Percentiles rank a stretch among this genome's conserved stretches.
phyloP scores from a whole-genome alignment of 306 rosid genomes.

The Cicer pinnatifidum region DNA sequence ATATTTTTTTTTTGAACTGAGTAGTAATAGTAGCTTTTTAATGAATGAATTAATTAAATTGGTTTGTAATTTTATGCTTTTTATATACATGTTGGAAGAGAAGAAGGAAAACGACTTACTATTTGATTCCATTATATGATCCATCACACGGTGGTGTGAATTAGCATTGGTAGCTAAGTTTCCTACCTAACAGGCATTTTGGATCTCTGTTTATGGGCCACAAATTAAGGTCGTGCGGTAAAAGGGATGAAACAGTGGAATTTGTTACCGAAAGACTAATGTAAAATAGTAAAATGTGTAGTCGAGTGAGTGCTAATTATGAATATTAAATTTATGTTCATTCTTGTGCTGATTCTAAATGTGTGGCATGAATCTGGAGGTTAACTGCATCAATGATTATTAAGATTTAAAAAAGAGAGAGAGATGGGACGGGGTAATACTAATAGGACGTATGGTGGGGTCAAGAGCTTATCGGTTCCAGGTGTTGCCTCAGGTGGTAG shows the following conservation, averaged over 20 bases:
- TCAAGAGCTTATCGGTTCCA: conserved; percentile 85
- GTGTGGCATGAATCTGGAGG: conserved; percentile 56
- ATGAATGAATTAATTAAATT: conserved; percentile 4
- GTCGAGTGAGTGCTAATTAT: no score
- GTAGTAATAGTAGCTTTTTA: conserved; percentile 37
- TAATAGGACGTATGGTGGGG: conserved; percentile 65
- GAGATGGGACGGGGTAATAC: neutral
- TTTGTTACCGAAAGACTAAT: conserved; percentile 18
- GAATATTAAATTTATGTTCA: conserved; percentile 37
- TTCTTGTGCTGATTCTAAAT: conserved; percentile 49
- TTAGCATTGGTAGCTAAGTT: conserved; percentile 46
- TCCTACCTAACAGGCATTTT: conserved; percentile 61
- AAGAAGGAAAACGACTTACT: conserved; percentile 47
- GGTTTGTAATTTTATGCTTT: conserved; percentile 47
- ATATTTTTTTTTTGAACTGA: conserved; percentile 42
- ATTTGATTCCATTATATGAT: conserved; percentile 16
- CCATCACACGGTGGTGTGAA: conserved; percentile 47
- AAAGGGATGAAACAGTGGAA: conserved; percentile 58
- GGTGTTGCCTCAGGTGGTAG: conserved; percentile 91
- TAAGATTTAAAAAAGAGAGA: conserved; percentile 42
- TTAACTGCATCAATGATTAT: conserved; percentile 80
- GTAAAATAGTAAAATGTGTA: neutral
- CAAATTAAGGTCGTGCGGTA: conserved; percentile 45
- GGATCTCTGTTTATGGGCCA: conserved; percentile 47
- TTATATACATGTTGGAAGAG: conserved; percentile 35